Evolutionary conservation across 2,329 filamentous ascomycete species (phyloP).

Genomic region (Colletotrichum lentis): DNA sequence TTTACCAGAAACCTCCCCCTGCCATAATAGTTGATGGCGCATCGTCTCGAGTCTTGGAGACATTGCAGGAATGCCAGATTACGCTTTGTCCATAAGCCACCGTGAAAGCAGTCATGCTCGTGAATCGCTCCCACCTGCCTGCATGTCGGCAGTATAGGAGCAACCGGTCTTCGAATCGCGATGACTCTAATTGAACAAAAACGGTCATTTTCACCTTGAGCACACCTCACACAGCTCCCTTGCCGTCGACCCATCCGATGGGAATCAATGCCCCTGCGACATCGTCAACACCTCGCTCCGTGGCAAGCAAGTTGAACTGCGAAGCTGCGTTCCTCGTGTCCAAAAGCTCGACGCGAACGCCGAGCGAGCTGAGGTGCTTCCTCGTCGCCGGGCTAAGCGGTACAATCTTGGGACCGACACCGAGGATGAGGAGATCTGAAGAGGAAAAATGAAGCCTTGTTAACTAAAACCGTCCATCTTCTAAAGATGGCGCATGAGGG

Average conservation of each 20-base stretch:
- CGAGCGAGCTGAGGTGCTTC: slow-evolving; percentile 75
- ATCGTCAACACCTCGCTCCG: slow-evolving; percentile 84
- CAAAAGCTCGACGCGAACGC: slow-evolving; percentile 85
- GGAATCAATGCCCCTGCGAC: slow-evolving; percentile 90
- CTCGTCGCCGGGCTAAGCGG: slow-evolving; percentile 81
- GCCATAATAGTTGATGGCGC: neutral
- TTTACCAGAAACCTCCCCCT: neutral
- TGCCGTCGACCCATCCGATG: slow-evolving; percentile 77
- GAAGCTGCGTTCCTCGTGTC: slow-evolving; percentile 94
- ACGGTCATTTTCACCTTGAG: neutral
- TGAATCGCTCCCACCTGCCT: neutral
- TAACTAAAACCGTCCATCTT: neutral
- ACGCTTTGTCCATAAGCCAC: neutral
- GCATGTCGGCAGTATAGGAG: neutral
- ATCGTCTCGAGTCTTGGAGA: neutral
- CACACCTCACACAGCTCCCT: slow-evolving; percentile 48
- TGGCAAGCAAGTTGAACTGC: slow-evolving; percentile 95
- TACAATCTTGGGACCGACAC: slow-evolving; percentile 77
- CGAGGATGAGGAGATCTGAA: slow-evolving; percentile 86
- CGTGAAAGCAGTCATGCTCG: slow-evolving; percentile 4
- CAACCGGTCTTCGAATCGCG: neutral
- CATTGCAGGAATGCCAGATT: neutral
- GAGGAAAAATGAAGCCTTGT: neutral
- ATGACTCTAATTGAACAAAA: slow-evolving; percentile 4
- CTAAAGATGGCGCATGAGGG: neutral